Conservation (phyloP, 176 grass and related monocot genomes). For the Paspalum vaginatum region DNA sequence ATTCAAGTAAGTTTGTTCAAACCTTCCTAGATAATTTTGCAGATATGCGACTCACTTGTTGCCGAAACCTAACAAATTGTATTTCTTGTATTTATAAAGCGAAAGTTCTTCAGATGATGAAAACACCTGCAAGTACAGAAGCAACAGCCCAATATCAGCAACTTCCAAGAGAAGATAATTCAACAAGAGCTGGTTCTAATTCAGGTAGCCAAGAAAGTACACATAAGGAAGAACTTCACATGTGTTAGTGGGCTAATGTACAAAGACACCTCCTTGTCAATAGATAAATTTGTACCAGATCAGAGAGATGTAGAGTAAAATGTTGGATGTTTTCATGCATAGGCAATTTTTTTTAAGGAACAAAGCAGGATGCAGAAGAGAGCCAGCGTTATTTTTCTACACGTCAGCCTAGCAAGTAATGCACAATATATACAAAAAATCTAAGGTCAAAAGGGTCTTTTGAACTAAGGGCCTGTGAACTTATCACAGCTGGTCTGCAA, state of each 20-base stretch:
- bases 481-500: neutral
- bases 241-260: conserved; percentile 35
- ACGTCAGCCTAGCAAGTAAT: neutral
- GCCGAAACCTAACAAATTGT: conserved; percentile 19
- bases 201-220: conserved; percentile 34
- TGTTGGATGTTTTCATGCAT: conserved; percentile 5
- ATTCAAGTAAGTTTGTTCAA: conserved; percentile 41
- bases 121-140: conserved; percentile 8
- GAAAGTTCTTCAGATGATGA: conserved; percentile 34
- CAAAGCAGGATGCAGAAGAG: neutral
- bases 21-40: neutral
- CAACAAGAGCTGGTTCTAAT: conserved; percentile 13
- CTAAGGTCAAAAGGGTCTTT: neutral
- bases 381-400: neutral
- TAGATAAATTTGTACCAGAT: neutral
- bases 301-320: neutral
- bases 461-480: neutral
- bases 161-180: conserved; percentile 33
- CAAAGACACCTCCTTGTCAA: neutral
- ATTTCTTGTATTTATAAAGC: conserved; percentile 36
- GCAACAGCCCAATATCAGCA: conserved; percentile 35
- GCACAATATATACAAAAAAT: neutral
- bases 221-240: conserved; percentile 37
- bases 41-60: conserved; percentile 2
- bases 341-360: neutral